Evolutionary conservation across 1,284 basidiomycete genomes (phyloP).

Genomic region (Rhodotorula sp.): DNA sequence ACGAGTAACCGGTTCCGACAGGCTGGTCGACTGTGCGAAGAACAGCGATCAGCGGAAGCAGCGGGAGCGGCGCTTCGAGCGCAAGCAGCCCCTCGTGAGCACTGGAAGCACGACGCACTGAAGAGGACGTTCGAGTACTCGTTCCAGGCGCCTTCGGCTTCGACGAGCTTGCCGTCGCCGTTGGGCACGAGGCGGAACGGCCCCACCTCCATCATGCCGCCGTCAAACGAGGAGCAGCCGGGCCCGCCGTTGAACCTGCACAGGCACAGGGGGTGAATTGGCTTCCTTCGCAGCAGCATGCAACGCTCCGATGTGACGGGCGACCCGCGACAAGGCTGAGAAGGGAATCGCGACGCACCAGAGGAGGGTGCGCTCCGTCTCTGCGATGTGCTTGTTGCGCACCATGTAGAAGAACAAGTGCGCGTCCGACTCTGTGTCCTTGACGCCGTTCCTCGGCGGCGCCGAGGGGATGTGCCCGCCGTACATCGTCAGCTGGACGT

Average conservation of each 20-base stretch:
- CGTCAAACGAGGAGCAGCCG: constrained; percentile 98
- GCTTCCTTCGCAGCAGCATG: too few relatives aligned
- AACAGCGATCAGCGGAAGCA: neutral
- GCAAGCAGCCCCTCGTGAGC: neutral
- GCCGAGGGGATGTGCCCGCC: constrained; percentile 47
- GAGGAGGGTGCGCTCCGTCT: constrained; percentile 84
- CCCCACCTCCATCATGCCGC: constrained; percentile 92
- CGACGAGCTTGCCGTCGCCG: constrained; percentile 72
- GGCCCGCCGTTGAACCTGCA: constrained; percentile 65
- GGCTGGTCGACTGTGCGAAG: constrained; percentile 81
- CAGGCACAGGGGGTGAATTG: too few relatives aligned
- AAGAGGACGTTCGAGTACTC: constrained; percentile 97
- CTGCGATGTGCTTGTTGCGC: constrained; percentile 81
- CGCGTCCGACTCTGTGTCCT: constrained; percentile 56
- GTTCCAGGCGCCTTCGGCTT: constrained; percentile 91
- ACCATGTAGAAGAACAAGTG: constrained; percentile 89
- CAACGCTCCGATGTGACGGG: too few relatives aligned
- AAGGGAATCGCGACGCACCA: constrained; percentile 63
- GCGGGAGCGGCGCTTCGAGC: neutral
- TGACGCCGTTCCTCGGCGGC: constrained; percentile 30
- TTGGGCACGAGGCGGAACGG: constrained; percentile 65
- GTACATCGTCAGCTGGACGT: constrained; percentile 45
- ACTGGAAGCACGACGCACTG: constrained; percentile 57
- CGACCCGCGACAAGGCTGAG: too few relatives aligned
- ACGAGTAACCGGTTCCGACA: constrained; percentile 91